Conservation (phyloP, 192 early-diverging fungal species). For the Coemansia sp. region DNA sequence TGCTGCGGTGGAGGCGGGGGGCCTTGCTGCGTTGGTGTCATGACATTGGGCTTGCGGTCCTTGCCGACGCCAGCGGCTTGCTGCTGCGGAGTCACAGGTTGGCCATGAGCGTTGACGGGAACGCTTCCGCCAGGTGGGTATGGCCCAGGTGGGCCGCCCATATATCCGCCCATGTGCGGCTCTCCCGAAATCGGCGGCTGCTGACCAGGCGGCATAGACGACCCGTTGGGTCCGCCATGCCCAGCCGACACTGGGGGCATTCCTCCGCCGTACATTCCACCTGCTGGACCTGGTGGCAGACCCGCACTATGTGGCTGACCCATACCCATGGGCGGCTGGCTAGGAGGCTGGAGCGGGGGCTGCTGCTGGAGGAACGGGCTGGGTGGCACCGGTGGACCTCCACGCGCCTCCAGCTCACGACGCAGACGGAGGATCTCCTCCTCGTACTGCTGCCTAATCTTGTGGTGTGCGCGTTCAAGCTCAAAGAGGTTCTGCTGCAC, state of each 20-base stretch:
- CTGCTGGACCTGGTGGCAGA: conserved; percentile 33
- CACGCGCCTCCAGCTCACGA: conserved; percentile 78
- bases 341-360: conserved; percentile 66
- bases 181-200: conserved; percentile 27
- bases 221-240: conserved; percentile 42
- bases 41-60: conserved; percentile 51
- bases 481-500: conserved; percentile 79
- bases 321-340: conserved; percentile 55
- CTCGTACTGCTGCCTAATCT: conserved; percentile 83
- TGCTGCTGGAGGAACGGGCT: conserved; percentile 55
- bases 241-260: conserved; percentile 42
- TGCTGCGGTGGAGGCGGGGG: conserved; percentile 22
- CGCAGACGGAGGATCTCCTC: conserved; percentile 82
- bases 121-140: conserved; percentile 53
- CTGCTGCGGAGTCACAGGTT: conserved; percentile 53
- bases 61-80: conserved; percentile 28
- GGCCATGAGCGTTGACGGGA: conserved; percentile 50
- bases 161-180: conserved; percentile 42
- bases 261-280: conserved; percentile 40
- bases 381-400: conserved; percentile 54
- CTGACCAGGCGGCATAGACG: conserved; percentile 40
- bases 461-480: conserved; percentile 76
- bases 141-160: conserved; percentile 18
- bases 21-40: conserved; percentile 36
- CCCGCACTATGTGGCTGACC: conserved; percentile 30